Conservation (phyloP, 2,329 filamentous ascomycete genomes). For the Aureobasidium leucospermi region DNA sequence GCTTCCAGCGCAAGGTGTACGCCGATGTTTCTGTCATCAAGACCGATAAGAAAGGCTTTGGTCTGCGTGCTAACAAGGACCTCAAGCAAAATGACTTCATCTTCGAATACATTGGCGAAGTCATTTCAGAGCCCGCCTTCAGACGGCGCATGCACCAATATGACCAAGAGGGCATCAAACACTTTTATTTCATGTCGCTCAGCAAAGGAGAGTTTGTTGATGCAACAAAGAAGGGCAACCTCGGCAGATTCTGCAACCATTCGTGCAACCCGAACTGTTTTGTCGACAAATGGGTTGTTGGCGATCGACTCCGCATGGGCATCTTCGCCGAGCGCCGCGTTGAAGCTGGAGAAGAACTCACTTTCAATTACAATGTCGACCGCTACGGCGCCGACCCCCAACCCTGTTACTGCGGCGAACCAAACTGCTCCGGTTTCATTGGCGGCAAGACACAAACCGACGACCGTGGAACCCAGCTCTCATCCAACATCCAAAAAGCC, state of each 20-base stretch:
- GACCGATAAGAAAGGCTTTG: slow-evolving; percentile 95
- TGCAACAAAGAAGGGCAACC: slow-evolving; percentile 91
- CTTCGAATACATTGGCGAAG: slow-evolving; percentile 96
- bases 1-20: slow-evolving; percentile 85
- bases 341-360: slow-evolving; percentile 83
- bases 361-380: slow-evolving; percentile 99
- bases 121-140: slow-evolving; percentile 88
- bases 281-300: slow-evolving; percentile 98
- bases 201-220: slow-evolving; percentile 96
- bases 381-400: slow-evolving; percentile 95
- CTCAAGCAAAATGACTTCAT: slow-evolving; percentile 84
- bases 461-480: slow-evolving; percentile 85
- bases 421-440: slow-evolving; percentile 92
- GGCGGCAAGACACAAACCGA: slow-evolving; percentile 90
- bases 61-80: slow-evolving; percentile 72
- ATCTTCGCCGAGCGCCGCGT: slow-evolving; percentile 88
- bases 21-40: slow-evolving; percentile 91
- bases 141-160: slow-evolving; percentile 87
- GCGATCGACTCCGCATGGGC: slow-evolving; percentile 95
- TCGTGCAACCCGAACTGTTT: slow-evolving; percentile 99
- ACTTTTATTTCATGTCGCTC: slow-evolving; percentile 99
- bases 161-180: slow-evolving; percentile 92
- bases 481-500: slow-evolving; percentile 77
- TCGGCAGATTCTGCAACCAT: slow-evolving; percentile 97
- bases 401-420: slow-evolving; percentile 91